Evolutionary conservation across 139 green algal genomes (phyloP), one percentile per base, ranked within the genome.

Genomic region (Chlamydomonas incerta): DNA sequence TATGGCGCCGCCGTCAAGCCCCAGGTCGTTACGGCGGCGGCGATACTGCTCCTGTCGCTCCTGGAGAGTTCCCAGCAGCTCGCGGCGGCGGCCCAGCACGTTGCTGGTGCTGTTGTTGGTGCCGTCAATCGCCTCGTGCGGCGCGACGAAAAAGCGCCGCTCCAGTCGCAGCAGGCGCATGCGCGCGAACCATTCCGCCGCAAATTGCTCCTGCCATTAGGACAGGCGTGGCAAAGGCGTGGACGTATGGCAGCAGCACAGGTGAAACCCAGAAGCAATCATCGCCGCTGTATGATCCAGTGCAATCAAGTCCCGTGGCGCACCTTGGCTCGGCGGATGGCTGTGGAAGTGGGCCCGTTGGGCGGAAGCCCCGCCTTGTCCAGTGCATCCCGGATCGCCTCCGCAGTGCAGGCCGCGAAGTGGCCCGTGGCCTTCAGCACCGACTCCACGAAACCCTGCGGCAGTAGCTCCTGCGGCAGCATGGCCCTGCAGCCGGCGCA

Each of bases 51-150:
- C 72, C 35, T 85, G 74, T 5, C 88, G 88, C 72, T 92, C 85
- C 65, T 73, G n/a, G 26, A 92, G 74, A 21, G 85, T 92, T 33
- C 88, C 88, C 69, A 72, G 41, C 74, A 88, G 47, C 62, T 77
- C 55, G 1, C 47, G 23, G 18, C 74, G 33, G 21, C 67, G 34
- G 14, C 72, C 60, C 37, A 85, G 70, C 6, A 52, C 82, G 47
- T 85, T 80, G 47, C 47, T 80, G 66, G 81, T 93, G 87, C 88
- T 93, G 87, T 93, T 93, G 74, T 88, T 82, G 55, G 31, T 72
- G 55, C 90, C 90, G 33, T 85, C 82, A 18, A 93, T 50, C 2
- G 75, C 29, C n/a, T 57, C 74, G 21, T 52, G 13, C 2, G 87
- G 80, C 14, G 83, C 89, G 68, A 93, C 52, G 41, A 82, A 88